Conservation (phyloP, 176 grass and related monocot genomes). For the Bromus sterilis region DNA sequence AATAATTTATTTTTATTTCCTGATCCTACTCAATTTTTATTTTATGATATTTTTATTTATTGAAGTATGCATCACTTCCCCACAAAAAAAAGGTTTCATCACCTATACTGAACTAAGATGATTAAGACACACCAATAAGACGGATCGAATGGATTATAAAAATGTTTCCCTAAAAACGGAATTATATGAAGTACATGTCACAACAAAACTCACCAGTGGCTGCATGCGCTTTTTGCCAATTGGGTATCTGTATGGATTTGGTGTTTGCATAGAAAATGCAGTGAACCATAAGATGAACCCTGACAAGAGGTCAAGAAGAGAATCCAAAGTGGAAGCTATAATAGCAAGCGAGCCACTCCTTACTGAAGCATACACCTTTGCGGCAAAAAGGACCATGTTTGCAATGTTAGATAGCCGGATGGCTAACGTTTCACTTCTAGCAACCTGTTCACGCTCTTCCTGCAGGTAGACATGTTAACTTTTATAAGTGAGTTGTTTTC, state of each 20-base stretch:
- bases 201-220: slow-evolving; percentile 65
- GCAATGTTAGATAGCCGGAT: slow-evolving; percentile 80
- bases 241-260: slow-evolving; percentile 94
- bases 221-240: slow-evolving; percentile 99
- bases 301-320: slow-evolving; percentile 85
- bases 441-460: slow-evolving; percentile 78
- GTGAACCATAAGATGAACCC: slow-evolving; percentile 98
- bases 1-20: background rate
- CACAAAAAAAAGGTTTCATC: too few species aligned
- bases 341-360: slow-evolving; percentile 86
- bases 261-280: slow-evolving; percentile 94
- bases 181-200: background rate
- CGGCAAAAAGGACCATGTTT: slow-evolving; percentile 95
- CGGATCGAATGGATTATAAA: background rate
- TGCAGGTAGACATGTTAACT: slow-evolving; percentile 18
- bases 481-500: background rate
- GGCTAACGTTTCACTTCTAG: slow-evolving; percentile 73
- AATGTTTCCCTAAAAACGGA: background rate
- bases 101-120: background rate
- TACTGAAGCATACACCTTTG: slow-evolving; percentile 91
- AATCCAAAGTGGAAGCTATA: slow-evolving; percentile 94
- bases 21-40: too few species aligned
- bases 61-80: background rate
- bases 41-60: too few species aligned
- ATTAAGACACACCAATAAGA: background rate